Percentiles rank a stretch among this genome's conserved stretches.
Conservation (phyloP, 345 rosid genomes). For the Garcia nutans region DNA sequence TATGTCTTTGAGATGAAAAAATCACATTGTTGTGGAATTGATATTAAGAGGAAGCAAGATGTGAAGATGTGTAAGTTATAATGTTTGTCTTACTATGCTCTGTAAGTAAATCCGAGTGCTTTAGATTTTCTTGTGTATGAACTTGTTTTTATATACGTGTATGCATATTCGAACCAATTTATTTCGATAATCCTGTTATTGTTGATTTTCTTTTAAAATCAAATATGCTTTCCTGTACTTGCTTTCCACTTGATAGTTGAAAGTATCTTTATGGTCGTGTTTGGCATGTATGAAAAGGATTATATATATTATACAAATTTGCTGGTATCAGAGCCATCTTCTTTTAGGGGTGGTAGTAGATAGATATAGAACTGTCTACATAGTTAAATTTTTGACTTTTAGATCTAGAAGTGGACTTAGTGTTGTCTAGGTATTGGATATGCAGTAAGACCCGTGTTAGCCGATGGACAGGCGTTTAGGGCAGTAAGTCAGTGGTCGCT, state of each 20-base stretch:
- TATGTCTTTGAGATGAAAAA: constrained; percentile 62
- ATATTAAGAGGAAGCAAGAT: constrained; percentile 17
- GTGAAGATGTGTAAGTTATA: constrained; percentile 9
- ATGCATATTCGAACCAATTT: constrained; percentile 4
- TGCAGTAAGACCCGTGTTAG: too few relatives aligned
- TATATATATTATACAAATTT: too few relatives aligned
- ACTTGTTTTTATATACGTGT: constrained; percentile 19
- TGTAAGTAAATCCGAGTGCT: constrained; percentile 13
- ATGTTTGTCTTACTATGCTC: constrained; percentile 11
- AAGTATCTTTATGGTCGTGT: background rate
- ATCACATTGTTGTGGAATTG: background rate
- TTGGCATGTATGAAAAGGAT: too few relatives aligned
- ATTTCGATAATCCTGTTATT: background rate
- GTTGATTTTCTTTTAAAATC: background rate
- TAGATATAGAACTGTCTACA: too few relatives aligned
- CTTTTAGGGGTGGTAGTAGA: too few relatives aligned
- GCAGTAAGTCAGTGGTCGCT: too few relatives aligned
- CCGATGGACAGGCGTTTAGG: too few relatives aligned
- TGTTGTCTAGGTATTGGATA: too few relatives aligned
- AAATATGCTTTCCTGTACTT: background rate
- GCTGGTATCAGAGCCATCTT: too few relatives aligned
- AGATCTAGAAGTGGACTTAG: too few relatives aligned
- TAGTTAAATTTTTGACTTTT: too few relatives aligned
- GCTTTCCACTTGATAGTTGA: background rate
- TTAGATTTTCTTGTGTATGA: constrained; percentile 7